phyloP scores from a whole-genome alignment of 1,284 basidiomycete genomes.

The Cryptococcus sp. region DNA sequence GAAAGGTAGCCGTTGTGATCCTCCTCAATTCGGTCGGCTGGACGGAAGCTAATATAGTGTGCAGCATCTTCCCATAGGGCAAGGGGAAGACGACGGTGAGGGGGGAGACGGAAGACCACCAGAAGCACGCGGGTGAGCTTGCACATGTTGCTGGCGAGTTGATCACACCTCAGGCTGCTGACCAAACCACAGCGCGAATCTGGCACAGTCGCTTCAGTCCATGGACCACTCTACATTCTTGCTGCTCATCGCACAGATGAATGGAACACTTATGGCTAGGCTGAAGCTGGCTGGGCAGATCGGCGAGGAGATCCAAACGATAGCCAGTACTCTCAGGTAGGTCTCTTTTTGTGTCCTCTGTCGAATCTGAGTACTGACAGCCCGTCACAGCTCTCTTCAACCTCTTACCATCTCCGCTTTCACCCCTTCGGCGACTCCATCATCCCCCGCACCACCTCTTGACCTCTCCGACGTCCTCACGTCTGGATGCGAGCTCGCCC shows the following conservation, averaged over 20 bases:
- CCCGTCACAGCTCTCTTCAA: conserved; percentile 3
- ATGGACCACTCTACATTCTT: conserved; percentile 71
- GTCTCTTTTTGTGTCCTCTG: no score
- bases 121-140: conserved; percentile 50
- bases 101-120: conserved; percentile 46
- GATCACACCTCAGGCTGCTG: not conserved
- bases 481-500: conserved; percentile 77
- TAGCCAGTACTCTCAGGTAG: conserved; percentile 52
- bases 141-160: conserved; percentile 14
- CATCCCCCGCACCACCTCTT: not conserved
- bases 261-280: conserved; percentile 63
- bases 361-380: not conserved
- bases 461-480: conserved; percentile 70
- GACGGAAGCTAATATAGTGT: conserved; percentile 5
- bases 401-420: conserved; percentile 8
- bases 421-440: not conserved
- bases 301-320: conserved; percentile 59
- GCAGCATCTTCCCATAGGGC: conserved; percentile 34
- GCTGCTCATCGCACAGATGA: conserved; percentile 61
- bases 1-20: conserved; percentile 35
- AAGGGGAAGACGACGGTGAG: conserved; percentile 56
- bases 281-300: conserved; percentile 71
- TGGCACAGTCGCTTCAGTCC: conserved; percentile 61
- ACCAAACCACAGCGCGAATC: conserved; percentile 46
- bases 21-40: not conserved